Base-by-base conservation (phyloP, 2,329 filamentous ascomycete genomes). In the Pseudopyricularia javanii region DNA sequence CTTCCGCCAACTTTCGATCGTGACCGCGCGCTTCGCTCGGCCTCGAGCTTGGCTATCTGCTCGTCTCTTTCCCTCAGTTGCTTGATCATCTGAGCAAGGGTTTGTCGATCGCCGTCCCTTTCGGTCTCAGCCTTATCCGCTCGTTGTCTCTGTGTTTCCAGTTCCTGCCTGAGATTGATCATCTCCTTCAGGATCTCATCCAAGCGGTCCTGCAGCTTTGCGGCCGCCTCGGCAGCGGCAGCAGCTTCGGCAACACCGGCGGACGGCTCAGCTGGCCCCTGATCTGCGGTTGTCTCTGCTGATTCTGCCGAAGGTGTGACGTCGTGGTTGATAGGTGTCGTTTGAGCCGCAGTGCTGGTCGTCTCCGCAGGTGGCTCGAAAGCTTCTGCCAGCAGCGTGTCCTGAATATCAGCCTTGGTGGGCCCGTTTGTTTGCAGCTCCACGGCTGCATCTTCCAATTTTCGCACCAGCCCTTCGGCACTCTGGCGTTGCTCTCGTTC, bases 31-130 rank as follows among this genome's bases (percentile, higher is more conserved):
- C 67, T 71, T 56, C 69, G 65, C 33, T 70, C 69, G 3, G 68
- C 68, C n/a, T 67, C 35, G 24, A 52, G 71, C 32, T 67, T 69
- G 58, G 64, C 70, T 30, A 72, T 75, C 58, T 79, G 79, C 59
- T 83, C 81, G 59, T 90, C 83, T 4, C 64, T 61, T 60, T 74
- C 76, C 52, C 90, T 81, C 53, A 96, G 85, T 58, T 85, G 84
- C 60, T 88, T 75, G 12, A 96, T 83, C 88, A 97, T 93, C 63
- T 95, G 88, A 1, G 86, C 84, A 47, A 98, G 70, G 1, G 85
- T 85, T 65, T 86, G 84, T 53, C 85, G 82, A 52, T 83, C 81
- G 43, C 80, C 74, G 53, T 85, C 81, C 47, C 85, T 80, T 60
- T 95, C 90, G 8, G 78, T 72, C 64, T 97, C 91, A 3, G 90